These are phyloP conservation scores for Cutaneotrichosporon dermatis DNA, from an alignment of 1,284 basidiomycete genomes.

Conservation along the genomic window DNA sequence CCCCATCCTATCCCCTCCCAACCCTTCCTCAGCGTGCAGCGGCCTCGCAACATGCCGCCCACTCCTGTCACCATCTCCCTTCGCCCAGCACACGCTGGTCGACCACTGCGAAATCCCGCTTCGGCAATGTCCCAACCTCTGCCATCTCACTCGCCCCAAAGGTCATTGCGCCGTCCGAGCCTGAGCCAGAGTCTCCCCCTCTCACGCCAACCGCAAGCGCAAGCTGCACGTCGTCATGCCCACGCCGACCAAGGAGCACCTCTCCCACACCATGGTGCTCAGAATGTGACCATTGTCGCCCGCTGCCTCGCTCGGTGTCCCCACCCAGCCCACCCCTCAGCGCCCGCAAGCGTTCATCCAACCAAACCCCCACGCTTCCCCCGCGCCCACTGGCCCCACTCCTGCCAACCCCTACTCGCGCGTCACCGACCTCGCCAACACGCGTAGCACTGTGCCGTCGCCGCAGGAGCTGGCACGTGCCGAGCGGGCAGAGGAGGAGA, in stretches of 20 bases:
- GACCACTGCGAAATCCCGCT: too few species aligned
- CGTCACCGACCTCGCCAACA: conserved; percentile 31
- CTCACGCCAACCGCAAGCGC: conserved; percentile 16
- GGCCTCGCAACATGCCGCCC: conserved; percentile 21
- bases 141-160: conserved; percentile 1
- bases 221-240: conserved; percentile 8
- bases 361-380: conserved; percentile 16
- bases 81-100: not conserved
- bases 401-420: conserved; percentile 33
- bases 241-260: conserved; percentile 9
- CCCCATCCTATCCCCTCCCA: not conserved
- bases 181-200: not conserved
- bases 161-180: not conserved
- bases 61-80: conserved; percentile 21
- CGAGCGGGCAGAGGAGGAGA: conserved; percentile 27
- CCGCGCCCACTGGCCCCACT: conserved; percentile 6
- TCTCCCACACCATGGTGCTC: conserved; percentile 22
- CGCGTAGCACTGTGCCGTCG: conserved; percentile 28
- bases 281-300: conserved; percentile 29
- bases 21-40: not conserved
- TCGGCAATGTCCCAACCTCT: not conserved
- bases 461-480: conserved; percentile 27
- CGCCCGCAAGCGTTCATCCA: conserved; percentile 14
- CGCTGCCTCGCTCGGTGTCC: conserved; percentile 27
- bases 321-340: conserved; percentile 8